Conservation (phyloP, 139 green algal genomes). For the Tetraselmis striata region DNA sequence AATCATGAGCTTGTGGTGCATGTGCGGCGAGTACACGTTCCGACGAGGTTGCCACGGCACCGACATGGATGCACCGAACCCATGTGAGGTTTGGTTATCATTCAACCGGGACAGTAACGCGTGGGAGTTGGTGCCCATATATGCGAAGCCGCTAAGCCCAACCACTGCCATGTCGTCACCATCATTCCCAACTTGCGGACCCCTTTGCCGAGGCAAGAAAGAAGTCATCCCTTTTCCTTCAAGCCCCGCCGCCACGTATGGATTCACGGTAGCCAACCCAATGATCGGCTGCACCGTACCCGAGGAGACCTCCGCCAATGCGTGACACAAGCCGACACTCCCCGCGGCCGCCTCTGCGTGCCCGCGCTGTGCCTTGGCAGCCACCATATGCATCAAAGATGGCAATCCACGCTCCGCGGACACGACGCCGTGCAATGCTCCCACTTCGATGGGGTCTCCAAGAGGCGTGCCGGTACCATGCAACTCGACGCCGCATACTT, state of each 20-base stretch:
- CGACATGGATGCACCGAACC: not conserved
- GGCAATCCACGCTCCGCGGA: conserved; percentile 27
- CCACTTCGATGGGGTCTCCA: conserved; percentile 84
- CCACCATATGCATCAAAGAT: conserved; percentile 38
- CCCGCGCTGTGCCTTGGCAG: conserved; percentile 12
- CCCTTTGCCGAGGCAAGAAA: conserved; percentile 18
- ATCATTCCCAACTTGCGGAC: not conserved
- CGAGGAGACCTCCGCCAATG: not conserved
- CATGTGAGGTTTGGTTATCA: not conserved
- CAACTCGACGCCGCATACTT: conserved; percentile 38
- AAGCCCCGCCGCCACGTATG: conserved; percentile 33
- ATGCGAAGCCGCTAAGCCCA: conserved; percentile 72
- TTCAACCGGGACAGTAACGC: conserved; percentile 18
- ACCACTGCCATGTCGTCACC: not conserved
- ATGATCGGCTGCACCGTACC: conserved; percentile 21
- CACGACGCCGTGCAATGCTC: conserved; percentile 41
- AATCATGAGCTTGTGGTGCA: not conserved
- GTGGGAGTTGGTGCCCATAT: conserved; percentile 61
- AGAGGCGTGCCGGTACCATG: conserved; percentile 84
- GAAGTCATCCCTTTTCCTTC: conserved; percentile 6
- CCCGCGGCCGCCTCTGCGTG: conserved; percentile 52
- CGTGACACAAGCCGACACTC: conserved; percentile 30
- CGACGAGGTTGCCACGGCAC: not conserved
- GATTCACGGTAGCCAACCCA: conserved; percentile 48
- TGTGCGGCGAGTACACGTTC: not conserved